Evolutionary conservation across 2,329 filamentous ascomycete genomes (phyloP).

Genomic region (Pyrenophora tritici-repentis): DNA sequence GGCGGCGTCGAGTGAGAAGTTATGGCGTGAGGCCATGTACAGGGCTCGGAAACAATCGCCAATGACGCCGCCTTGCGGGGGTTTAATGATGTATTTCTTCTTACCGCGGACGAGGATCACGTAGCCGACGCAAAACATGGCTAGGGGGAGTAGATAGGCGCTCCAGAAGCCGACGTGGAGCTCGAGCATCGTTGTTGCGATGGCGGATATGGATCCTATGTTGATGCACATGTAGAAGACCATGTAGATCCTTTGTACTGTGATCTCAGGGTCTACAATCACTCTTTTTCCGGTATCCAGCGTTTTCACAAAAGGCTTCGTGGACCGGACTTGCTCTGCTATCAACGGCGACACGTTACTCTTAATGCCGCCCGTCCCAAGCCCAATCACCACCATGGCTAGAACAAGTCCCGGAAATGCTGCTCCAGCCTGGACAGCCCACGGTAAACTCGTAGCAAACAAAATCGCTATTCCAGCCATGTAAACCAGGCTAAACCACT

Average conservation of each 20-base stretch:
- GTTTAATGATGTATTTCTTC: constrained; percentile 44
- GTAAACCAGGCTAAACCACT: constrained; percentile 66
- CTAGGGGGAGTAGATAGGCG: constrained; percentile 66
- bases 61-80: constrained; percentile 46
- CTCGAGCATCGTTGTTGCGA: constrained; percentile 73
- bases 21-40: constrained; percentile 59
- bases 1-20: constrained; percentile 62
- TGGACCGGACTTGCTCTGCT: constrained; percentile 54
- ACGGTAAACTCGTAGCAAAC: constrained; percentile 67
- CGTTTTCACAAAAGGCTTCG: constrained; percentile 48
- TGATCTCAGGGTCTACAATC: constrained; percentile 53
- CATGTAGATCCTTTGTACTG: constrained; percentile 57
- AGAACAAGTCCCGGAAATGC: constrained; percentile 68
- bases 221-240: constrained; percentile 77
- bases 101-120: constrained; percentile 51
- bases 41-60: constrained; percentile 61
- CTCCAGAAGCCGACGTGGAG: constrained; percentile 72
- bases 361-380: constrained; percentile 82
- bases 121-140: constrained; percentile 69
- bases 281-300: constrained; percentile 48
- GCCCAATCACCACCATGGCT: constrained; percentile 70
- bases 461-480: constrained; percentile 70
- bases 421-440: constrained; percentile 63
- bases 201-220: constrained; percentile 68
- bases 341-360: constrained; percentile 67